Percentiles rank a stretch among this genome's conserved stretches.
phyloP scores from a whole-genome alignment of 176 grass and related monocot genomes.

The Poa pratensis region DNA sequence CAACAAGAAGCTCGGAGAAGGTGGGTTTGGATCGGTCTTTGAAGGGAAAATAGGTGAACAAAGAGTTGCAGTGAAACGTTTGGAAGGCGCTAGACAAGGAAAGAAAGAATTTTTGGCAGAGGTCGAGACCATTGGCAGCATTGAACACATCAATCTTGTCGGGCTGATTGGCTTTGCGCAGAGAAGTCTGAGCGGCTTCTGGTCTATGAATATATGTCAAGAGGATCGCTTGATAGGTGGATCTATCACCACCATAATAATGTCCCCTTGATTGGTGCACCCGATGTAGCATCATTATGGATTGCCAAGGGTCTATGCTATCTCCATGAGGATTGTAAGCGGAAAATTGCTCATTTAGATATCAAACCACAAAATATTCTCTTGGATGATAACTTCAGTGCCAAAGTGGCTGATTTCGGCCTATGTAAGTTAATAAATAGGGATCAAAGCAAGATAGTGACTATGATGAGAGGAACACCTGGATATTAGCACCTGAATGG shows the following conservation, averaged over 20 bases:
- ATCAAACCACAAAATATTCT: background rate
- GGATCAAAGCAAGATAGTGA: background rate
- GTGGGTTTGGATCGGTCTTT: background rate
- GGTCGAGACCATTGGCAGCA: background rate
- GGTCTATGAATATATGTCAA: background rate
- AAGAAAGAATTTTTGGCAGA: constrained; percentile 6
- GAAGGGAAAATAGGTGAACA: background rate
- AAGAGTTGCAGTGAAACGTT: background rate
- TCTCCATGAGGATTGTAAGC: background rate
- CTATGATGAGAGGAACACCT: background rate
- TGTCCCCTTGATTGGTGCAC: background rate
- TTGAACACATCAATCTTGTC: constrained; percentile 17
- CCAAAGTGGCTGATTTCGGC: constrained; percentile 5
- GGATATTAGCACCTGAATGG: background rate
- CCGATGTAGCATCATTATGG: background rate
- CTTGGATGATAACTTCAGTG: background rate
- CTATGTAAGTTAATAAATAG: constrained; percentile 1
- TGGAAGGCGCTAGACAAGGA: constrained; percentile 6
- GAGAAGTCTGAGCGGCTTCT: background rate
- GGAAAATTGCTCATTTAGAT: background rate
- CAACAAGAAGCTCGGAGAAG: background rate
- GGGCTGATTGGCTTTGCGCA: background rate
- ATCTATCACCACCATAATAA: background rate
- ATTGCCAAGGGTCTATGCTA: background rate
- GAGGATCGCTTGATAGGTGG: background rate